Conservation (phyloP, 257 asterid genomes). For the Plantago ovata region DNA sequence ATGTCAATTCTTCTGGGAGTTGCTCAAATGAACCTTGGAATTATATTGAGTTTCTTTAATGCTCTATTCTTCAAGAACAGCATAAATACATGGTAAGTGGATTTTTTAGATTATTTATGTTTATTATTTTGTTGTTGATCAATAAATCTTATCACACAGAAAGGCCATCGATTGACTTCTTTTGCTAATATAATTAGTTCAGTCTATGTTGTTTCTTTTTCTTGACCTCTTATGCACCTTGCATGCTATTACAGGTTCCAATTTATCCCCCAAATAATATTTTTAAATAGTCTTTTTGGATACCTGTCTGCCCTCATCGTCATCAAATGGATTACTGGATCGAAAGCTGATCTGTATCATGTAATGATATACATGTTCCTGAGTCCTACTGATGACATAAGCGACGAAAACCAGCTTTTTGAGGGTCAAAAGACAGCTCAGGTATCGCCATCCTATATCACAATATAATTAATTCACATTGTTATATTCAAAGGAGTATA, state of each 20-base stretch:
- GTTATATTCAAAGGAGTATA: slow-evolving; percentile 6
- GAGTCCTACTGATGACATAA: slow-evolving; percentile 88
- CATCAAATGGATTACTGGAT: slow-evolving; percentile 93
- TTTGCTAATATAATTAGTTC: background rate
- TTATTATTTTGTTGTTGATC: slow-evolving; percentile 6
- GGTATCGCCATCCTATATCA: slow-evolving; percentile 35
- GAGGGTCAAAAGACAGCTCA: slow-evolving; percentile 81
- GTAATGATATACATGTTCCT: slow-evolving; percentile 99
- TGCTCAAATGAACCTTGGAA: slow-evolving; percentile 97
- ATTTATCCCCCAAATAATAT: slow-evolving; percentile 87
- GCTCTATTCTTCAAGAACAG: slow-evolving; percentile 73
- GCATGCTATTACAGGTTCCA: slow-evolving; percentile 76
- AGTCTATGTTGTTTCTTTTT: background rate
- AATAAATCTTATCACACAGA: background rate
- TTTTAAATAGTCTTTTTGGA: slow-evolving; percentile 84
- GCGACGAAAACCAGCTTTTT: slow-evolving; percentile 95
- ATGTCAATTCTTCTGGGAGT: slow-evolving; percentile 98
- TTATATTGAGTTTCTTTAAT: slow-evolving; percentile 83
- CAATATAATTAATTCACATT: background rate
- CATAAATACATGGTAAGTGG: slow-evolving; percentile 70
- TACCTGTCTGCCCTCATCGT: slow-evolving; percentile 84
- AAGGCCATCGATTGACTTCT: background rate
- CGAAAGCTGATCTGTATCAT: slow-evolving; percentile 93
- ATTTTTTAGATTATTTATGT: too few relatives aligned
- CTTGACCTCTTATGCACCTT: slow-evolving; percentile 14